phyloP scores from a whole-genome alignment of 768 basidiomycete species.

The Boletus edulis region DNA sequence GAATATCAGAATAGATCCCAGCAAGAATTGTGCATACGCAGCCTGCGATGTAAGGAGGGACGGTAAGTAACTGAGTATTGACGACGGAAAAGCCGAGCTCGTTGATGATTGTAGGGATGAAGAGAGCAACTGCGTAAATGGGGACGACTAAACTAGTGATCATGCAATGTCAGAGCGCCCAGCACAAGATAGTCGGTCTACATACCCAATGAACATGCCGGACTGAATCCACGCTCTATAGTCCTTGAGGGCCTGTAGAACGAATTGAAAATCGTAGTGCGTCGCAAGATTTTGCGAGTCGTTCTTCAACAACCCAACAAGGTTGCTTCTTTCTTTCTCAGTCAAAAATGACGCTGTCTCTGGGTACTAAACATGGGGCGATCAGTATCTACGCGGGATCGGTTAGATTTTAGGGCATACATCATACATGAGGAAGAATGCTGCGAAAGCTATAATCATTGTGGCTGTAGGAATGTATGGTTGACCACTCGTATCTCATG shows the following conservation, averaged over 20 bases:
- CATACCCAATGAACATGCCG: constrained; percentile 40
- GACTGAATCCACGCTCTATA: constrained; percentile 37
- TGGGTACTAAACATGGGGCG: constrained; percentile 41
- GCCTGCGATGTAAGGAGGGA: constrained; percentile 47
- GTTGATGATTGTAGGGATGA: constrained; percentile 49
- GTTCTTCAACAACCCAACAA: constrained; percentile 38
- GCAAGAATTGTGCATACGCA: constrained; percentile 42
- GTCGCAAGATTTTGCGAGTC: constrained; percentile 45
- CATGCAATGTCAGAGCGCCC: not conserved
- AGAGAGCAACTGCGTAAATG: constrained; percentile 46
- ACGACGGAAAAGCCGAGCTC: constrained; percentile 50
- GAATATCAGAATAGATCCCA: constrained; percentile 42
- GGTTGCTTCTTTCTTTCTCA: constrained; percentile 37
- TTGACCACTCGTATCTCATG: not conserved
- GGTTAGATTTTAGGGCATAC: constrained; percentile 18
- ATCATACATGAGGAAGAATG: constrained; percentile 55
- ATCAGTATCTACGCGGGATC: not conserved
- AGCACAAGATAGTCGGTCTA: not conserved
- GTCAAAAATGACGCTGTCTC: constrained; percentile 56
- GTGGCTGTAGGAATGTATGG: constrained; percentile 16
- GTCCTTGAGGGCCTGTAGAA: constrained; percentile 48
- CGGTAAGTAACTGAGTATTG: constrained; percentile 46
- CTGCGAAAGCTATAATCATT: constrained; percentile 16
- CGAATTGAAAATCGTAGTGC: constrained; percentile 43
- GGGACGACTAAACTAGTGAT: constrained; percentile 39